A percentile compares a stretch with the other conserved stretches of the same genome.
These are phyloP conservation scores for Neurospora sp. DNA, from an alignment of 2,329 filamentous ascomycete genomes.

Conservation along the genomic window DNA sequence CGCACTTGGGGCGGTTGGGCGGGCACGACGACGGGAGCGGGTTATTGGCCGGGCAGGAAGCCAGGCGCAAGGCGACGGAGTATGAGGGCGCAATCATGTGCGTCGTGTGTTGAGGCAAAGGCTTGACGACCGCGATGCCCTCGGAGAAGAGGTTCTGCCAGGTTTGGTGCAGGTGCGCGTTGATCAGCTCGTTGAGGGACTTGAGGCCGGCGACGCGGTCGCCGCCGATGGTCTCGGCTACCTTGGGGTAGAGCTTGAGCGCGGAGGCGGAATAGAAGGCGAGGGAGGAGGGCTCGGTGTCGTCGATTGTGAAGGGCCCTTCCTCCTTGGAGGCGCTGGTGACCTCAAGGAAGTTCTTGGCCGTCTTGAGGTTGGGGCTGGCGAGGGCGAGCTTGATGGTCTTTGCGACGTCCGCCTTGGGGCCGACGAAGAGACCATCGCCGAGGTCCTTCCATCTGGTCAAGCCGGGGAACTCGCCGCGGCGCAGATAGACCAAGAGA, in stretches of 20 bases:
- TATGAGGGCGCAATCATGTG: conserved; percentile 60
- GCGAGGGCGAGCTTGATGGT: conserved; percentile 53
- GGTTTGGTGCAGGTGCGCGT: conserved; percentile 71
- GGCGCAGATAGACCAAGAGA: conserved; percentile 61
- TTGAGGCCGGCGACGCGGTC: conserved; percentile 51
- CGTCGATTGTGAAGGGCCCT: conserved; percentile 52
- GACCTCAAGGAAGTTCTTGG: conserved; percentile 54
- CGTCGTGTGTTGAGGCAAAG: conserved; percentile 65
- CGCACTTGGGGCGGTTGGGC: conserved; percentile 68
- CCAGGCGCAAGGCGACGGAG: conserved; percentile 65
- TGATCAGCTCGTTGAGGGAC: conserved; percentile 66
- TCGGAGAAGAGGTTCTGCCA: conserved; percentile 69
- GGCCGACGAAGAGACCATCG: conserved; percentile 63
- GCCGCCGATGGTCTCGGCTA: conserved; percentile 52
- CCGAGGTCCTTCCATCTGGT: conserved; percentile 66
- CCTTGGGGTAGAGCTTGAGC: conserved; percentile 56
- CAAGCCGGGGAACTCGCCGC: conserved; percentile 63
- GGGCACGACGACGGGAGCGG: conserved; percentile 73
- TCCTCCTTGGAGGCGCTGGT: conserved; percentile 23
- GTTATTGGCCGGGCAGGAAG: conserved; percentile 61
- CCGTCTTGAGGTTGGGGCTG: conserved; percentile 42
- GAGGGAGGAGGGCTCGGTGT: conserved; percentile 49
- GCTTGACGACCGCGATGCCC: conserved; percentile 72
- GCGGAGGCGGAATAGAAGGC: conserved; percentile 65
- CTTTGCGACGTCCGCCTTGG: conserved; percentile 52